These are phyloP conservation scores for Fraxinus anomala DNA, from an alignment of 257 asterid species.

Conservation along the genomic window DNA sequence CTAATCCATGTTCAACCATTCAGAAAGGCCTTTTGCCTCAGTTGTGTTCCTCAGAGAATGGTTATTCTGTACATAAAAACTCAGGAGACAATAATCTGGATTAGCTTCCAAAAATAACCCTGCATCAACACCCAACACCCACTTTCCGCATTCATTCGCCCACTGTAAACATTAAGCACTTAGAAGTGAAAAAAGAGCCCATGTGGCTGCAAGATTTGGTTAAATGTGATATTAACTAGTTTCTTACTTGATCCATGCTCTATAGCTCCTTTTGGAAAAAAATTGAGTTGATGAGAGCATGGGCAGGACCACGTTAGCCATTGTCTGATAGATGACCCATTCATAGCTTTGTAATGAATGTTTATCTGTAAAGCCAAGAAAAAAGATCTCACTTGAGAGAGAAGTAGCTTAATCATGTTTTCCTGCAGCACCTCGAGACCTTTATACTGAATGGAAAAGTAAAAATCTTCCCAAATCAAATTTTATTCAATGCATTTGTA, in stretches of 20 bases:
- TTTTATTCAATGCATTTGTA: background rate
- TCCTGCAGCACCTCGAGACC: conserved; percentile 22
- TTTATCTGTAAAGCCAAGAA: background rate
- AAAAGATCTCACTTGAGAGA: conserved; percentile 16
- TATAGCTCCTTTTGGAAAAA: background rate
- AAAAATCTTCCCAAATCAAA: conserved; percentile 3
- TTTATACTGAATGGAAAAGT: conserved; percentile 12
- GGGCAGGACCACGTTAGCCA: background rate
- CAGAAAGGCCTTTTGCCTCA: background rate
- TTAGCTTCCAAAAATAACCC: background rate
- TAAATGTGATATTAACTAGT: conserved; percentile 1
- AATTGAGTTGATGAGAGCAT: background rate
- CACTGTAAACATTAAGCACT: background rate
- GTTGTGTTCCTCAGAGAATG: background rate
- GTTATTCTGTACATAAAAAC: background rate
- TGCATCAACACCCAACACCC: background rate
- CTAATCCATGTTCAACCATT: background rate
- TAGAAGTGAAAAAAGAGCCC: background rate
- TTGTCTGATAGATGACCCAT: conserved; percentile 13
- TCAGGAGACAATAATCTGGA: background rate
- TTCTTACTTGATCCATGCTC: background rate
- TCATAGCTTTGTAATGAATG: conserved; percentile 15
- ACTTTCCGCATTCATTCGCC: background rate
- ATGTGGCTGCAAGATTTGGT: conserved; percentile 1
- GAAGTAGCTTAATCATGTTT: conserved; percentile 5